Conservation (phyloP, 805 yeast species). For the Wickerhamomyces hampshirensis region DNA sequence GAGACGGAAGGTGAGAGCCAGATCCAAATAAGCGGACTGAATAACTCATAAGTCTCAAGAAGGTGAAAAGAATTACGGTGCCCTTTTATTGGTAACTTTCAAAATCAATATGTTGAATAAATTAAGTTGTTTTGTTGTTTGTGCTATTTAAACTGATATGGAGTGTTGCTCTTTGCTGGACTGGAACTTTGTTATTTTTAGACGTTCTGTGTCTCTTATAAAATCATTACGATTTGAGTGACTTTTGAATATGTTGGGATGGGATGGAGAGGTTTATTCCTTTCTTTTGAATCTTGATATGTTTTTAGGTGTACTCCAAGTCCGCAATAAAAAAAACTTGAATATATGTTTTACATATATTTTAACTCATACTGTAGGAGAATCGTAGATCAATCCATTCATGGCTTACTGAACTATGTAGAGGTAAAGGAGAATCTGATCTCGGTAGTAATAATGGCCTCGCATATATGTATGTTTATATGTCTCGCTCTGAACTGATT, state of each 20-base stretch:
- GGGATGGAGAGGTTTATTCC: neutral
- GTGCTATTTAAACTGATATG: neutral
- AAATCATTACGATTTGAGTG: constrained; percentile 3
- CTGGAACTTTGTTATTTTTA: neutral
- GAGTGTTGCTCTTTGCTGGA: neutral
- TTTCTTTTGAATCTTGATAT: constrained; percentile 1
- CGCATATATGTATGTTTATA: too few species aligned
- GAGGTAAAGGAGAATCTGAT: too few species aligned
- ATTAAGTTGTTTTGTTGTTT: too few species aligned
- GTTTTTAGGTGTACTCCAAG: constrained; percentile 1
- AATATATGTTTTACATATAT: constrained; percentile 18
- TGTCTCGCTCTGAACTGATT: too few species aligned
- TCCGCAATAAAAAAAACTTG: constrained; percentile 11
- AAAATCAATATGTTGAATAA: too few species aligned
- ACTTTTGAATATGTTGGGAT: neutral
- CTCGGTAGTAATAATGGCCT: too few species aligned
- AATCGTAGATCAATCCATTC: too few species aligned
- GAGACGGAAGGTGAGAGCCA: constrained; percentile 99
- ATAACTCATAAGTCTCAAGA: constrained; percentile 8
- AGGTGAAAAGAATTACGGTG: constrained; percentile 1
- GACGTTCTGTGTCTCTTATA: neutral
- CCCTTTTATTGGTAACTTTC: too few species aligned
- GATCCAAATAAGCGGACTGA: constrained; percentile 85
- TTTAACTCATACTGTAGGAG: constrained; percentile 5
- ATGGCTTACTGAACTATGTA: too few species aligned